A percentile compares a stretch with the other conserved stretches of the same genome.
Evolutionary conservation across 306 rosid genomes (phyloP).

Genomic region (Corylus avellana): DNA sequence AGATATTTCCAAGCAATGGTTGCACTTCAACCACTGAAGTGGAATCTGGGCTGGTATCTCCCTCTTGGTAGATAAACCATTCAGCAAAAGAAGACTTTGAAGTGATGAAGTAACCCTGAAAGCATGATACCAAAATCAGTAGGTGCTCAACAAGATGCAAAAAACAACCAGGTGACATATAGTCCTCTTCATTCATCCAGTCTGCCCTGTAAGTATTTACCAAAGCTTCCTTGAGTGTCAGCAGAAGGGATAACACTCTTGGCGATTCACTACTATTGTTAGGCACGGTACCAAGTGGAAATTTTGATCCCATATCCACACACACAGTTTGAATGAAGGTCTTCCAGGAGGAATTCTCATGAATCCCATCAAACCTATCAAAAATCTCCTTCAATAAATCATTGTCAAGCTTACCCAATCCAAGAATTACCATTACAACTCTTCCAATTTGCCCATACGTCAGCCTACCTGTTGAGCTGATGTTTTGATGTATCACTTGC

Average conservation of each 20-base stretch:
- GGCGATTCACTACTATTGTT: background rate
- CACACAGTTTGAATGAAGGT: constrained; percentile 37
- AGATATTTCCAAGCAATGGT: background rate
- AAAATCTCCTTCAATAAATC: constrained; percentile 25
- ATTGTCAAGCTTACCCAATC: constrained; percentile 29
- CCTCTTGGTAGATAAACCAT: constrained; percentile 57
- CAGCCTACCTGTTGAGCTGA: constrained; percentile 9
- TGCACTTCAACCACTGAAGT: background rate
- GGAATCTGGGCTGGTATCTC: constrained; percentile 18
- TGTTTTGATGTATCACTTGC: constrained; percentile 32
- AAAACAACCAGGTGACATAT: constrained; percentile 63
- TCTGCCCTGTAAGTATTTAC: constrained; percentile 36
- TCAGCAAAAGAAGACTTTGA: constrained; percentile 61
- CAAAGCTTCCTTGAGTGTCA: constrained; percentile 40
- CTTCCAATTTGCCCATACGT: constrained; percentile 57
- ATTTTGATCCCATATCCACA: constrained; percentile 12
- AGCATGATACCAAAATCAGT: constrained; percentile 35
- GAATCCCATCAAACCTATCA: constrained; percentile 11
- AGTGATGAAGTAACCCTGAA: constrained; percentile 41
- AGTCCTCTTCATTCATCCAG: constrained; percentile 33
- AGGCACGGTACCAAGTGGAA: background rate
- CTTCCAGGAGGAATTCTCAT: constrained; percentile 42
- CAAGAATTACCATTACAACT: constrained; percentile 47
- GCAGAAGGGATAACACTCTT: constrained; percentile 3
- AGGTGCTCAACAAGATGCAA: constrained; percentile 71